These are phyloP conservation scores for Aotearoamyces nothofagi DNA, from an alignment of 2,329 filamentous ascomycete genomes.

Conservation along the genomic window DNA sequence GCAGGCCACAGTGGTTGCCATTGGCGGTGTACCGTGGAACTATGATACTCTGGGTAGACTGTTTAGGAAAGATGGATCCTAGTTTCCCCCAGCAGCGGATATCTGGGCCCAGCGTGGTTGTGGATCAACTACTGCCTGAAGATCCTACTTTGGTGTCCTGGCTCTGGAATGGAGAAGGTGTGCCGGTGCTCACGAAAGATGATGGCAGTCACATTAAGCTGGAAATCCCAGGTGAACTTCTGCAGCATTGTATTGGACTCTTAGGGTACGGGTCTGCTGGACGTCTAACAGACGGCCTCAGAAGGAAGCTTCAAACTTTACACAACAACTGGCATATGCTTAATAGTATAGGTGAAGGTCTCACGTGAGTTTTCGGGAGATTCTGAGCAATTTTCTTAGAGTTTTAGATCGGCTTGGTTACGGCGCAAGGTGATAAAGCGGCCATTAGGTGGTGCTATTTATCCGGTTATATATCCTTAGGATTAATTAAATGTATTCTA, in stretches of 20 bases:
- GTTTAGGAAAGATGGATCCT: slow-evolving; percentile 33
- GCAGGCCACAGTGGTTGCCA: slow-evolving; percentile 57
- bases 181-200: slow-evolving; percentile 32
- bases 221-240: slow-evolving; percentile 30
- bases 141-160: slow-evolving; percentile 34
- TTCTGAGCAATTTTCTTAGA: background rate
- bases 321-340: slow-evolving; percentile 16
- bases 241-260: slow-evolving; percentile 34
- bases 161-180: slow-evolving; percentile 34
- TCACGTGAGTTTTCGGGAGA: too few species aligned
- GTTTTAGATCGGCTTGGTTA: too few species aligned
- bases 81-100: slow-evolving; percentile 15
- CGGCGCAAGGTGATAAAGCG: too few species aligned
- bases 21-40: slow-evolving; percentile 52
- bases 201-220: slow-evolving; percentile 31
- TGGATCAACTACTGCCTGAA: slow-evolving; percentile 33
- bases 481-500: too few species aligned
- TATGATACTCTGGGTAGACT: slow-evolving; percentile 47
- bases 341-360: too few species aligned
- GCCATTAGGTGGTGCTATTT: too few species aligned
- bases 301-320: slow-evolving; percentile 32
- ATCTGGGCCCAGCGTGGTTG: slow-evolving; percentile 26
- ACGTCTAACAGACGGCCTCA: slow-evolving; percentile 37
- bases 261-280: slow-evolving; percentile 35
- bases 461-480: too few species aligned